phyloP scores from a whole-genome alignment of 2,329 filamentous ascomycete genomes.

The Berkeleyomyces basicola region DNA sequence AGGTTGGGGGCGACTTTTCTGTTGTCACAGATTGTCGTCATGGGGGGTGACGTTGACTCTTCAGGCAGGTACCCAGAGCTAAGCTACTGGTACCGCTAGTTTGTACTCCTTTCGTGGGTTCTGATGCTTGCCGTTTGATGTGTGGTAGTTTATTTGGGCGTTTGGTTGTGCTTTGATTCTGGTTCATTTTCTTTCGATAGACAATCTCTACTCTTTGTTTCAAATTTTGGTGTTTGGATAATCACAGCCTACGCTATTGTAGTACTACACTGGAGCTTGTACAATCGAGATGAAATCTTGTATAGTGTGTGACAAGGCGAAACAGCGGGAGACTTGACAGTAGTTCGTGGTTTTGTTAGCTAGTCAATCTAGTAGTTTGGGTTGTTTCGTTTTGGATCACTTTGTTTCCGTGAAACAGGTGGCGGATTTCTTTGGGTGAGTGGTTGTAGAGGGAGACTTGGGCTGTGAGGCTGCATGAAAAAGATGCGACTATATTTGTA shows the following conservation, averaged over 20 bases:
- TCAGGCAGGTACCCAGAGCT: too few relatives aligned
- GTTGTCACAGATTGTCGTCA: neutral
- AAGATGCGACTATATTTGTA: too few relatives aligned
- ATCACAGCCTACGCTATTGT: neutral
- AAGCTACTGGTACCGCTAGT: too few relatives aligned
- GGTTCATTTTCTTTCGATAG: neutral
- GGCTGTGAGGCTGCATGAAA: too few relatives aligned
- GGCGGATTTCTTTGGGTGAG: too few relatives aligned
- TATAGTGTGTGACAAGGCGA: neutral
- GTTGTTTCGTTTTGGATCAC: neutral
- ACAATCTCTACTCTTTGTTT: constrained; percentile 3
- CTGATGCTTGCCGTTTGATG: neutral
- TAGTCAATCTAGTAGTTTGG: neutral
- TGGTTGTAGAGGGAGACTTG: too few relatives aligned
- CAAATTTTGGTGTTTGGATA: neutral
- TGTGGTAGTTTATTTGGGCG: neutral
- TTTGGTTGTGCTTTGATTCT: neutral
- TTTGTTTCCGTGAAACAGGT: too few relatives aligned
- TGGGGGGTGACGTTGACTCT: neutral
- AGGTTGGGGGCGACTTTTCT: neutral
- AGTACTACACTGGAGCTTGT: neutral
- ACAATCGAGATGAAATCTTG: neutral
- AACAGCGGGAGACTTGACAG: neutral
- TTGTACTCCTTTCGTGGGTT: neutral
- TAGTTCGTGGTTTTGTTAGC: neutral